Conservation (phyloP, 2,329 filamentous ascomycete genomes). For the Cladophialophora immunda region DNA sequence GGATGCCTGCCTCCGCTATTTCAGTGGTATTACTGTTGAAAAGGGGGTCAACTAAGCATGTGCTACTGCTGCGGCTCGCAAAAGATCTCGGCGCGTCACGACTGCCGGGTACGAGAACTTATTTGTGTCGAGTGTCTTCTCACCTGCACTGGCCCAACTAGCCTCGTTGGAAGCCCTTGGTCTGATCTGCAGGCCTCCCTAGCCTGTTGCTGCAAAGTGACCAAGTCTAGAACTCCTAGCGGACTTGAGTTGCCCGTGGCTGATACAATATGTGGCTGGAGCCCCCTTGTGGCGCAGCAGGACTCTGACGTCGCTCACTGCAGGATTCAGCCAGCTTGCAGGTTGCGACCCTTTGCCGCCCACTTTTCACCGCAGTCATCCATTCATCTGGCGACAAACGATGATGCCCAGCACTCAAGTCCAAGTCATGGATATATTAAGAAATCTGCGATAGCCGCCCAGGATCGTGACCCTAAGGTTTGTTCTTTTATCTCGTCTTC, state of each 20-base stretch:
- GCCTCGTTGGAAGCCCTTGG: neutral
- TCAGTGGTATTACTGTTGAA: too few species aligned
- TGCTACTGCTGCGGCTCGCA: too few species aligned
- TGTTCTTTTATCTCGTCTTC: slow-evolving; percentile 5
- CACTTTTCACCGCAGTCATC: slow-evolving; percentile 15
- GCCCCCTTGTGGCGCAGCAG: slow-evolving; percentile 6
- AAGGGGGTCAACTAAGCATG: too few species aligned
- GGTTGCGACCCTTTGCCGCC: slow-evolving; percentile 16
- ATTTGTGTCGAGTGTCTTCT: neutral
- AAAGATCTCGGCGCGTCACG: too few species aligned
- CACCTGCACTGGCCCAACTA: neutral
- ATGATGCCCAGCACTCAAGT: slow-evolving; percentile 20
- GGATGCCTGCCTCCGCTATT: too few species aligned
- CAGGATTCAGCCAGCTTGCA: slow-evolving; percentile 1
- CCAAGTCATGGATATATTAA: slow-evolving; percentile 21
- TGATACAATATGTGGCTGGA: slow-evolving; percentile 9
- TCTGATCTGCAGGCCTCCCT: neutral
- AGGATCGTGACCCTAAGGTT: neutral
- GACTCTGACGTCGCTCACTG: slow-evolving; percentile 13
- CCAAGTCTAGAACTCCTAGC: neutral
- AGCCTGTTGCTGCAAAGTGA: neutral
- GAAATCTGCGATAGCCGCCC: slow-evolving; percentile 25
- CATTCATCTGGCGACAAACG: slow-evolving; percentile 21
- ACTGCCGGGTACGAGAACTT: neutral
- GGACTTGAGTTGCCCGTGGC: neutral